Evolutionary conservation across 2,329 filamentous ascomycete species (phyloP).

Genomic region (Calonectria hawksworthii): DNA sequence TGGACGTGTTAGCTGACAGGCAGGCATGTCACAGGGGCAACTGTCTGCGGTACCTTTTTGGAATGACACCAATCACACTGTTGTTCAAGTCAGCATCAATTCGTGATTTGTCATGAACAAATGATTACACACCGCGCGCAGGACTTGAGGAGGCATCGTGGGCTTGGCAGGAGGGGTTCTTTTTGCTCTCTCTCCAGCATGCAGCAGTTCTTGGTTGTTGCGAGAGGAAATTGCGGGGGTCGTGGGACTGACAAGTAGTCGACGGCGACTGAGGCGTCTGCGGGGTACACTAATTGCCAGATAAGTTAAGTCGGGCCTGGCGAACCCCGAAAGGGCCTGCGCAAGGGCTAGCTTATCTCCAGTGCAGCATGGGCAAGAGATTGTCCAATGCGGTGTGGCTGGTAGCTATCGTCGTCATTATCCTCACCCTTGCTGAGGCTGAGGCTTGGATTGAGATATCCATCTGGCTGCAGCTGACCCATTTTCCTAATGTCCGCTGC

Average conservation of each 20-base stretch:
- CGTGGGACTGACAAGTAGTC: neutral
- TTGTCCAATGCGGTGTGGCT: too few species aligned
- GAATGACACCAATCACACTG: conserved; percentile 17
- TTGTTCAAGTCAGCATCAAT: neutral
- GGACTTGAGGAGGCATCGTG: neutral
- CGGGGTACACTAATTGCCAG: neutral
- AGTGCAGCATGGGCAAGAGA: too few species aligned
- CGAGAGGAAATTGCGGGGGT: neutral
- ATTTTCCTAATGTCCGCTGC: neutral
- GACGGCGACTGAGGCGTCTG: neutral
- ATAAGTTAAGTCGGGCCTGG: neutral
- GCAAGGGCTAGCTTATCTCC: neutral
- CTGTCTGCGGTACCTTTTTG: neutral
- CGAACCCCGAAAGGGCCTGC: neutral
- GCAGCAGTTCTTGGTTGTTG: neutral
- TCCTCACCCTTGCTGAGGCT: neutral
- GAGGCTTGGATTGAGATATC: neutral
- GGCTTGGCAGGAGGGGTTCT: neutral
- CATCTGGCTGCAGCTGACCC: neutral
- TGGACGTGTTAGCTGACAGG: neutral
- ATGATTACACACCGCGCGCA: conserved; percentile 6
- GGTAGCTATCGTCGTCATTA: too few species aligned
- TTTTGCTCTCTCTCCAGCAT: neutral
- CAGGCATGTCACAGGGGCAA: neutral
- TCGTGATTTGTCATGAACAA: neutral